A percentile compares a stretch with the other conserved stretches of the same genome.
Evolutionary conservation across 345 rosid genomes (phyloP).

Genomic region (Populus euphratica): DNA sequence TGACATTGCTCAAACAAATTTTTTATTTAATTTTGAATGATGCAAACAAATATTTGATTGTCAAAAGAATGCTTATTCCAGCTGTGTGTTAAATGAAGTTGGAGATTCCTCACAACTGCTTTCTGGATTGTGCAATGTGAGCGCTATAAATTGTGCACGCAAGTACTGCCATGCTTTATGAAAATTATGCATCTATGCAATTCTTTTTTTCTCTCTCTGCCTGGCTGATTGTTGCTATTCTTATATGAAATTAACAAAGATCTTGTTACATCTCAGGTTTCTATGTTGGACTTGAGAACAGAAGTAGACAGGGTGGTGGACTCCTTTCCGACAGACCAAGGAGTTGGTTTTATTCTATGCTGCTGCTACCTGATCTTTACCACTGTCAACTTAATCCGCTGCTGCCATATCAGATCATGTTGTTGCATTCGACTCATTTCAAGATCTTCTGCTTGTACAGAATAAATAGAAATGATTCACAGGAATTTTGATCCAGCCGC

Average conservation of each 20-base stretch:
- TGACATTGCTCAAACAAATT: no score
- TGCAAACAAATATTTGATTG: no score
- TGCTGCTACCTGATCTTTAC: not conserved
- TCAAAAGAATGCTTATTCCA: no score
- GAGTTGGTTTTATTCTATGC: not conserved
- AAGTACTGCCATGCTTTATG: no score
- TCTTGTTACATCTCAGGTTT: not conserved
- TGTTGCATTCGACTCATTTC: not conserved
- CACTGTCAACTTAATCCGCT: not conserved
- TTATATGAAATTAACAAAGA: not conserved
- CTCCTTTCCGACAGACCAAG: not conserved
- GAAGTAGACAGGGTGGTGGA: not conserved
- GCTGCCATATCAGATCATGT: not conserved
- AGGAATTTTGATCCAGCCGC: constrained; percentile 4
- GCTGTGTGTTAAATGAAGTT: no score
- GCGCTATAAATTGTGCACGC: no score
- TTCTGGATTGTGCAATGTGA: no score
- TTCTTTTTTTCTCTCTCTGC: not conserved
- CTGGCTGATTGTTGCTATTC: not conserved
- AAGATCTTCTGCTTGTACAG: not conserved
- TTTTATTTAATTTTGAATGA: no score
- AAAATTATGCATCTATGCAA: no score
- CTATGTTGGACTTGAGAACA: not conserved
- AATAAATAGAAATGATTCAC: not conserved
- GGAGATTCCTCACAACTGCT: no score